Conservation (phyloP, 805 yeast genomes). For the Yueomyces sp. region DNA sequence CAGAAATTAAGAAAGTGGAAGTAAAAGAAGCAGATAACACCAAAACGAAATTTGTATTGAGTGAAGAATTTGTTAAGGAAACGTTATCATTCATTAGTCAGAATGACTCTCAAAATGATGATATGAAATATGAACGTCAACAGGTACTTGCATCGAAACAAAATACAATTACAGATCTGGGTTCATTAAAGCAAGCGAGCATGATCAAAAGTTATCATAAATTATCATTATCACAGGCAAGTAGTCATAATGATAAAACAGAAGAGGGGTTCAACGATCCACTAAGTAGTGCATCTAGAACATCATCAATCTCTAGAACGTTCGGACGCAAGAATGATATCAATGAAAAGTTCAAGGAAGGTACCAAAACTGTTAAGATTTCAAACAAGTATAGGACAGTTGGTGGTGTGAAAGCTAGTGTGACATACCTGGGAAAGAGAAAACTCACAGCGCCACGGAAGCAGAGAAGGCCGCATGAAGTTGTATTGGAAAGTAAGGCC, state of each 20-base stretch:
- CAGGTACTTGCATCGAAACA: constrained; percentile 15
- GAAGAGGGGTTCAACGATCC: constrained; percentile 1
- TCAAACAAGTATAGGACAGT: constrained; percentile 42
- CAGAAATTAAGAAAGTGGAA: constrained; percentile 9
- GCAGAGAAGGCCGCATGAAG: constrained; percentile 4
- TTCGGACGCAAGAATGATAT: constrained; percentile 29
- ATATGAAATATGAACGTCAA: constrained; percentile 22
- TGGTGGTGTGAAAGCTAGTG: constrained; percentile 42
- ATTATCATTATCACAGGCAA: constrained; percentile 17
- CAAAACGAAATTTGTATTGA: constrained; percentile 28
- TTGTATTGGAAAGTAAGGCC: constrained; percentile 8
- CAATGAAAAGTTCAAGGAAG: constrained; percentile 30
- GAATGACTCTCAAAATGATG: constrained; percentile 8
- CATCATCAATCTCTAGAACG: constrained; percentile 33
- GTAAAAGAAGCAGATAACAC: constrained; percentile 9
- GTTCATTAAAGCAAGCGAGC: constrained; percentile 33
- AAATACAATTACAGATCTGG: constrained; percentile 28
- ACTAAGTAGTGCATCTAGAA: constrained; percentile 18
- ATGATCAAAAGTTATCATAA: constrained; percentile 20
- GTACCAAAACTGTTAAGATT: constrained; percentile 34
- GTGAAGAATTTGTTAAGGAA: constrained; percentile 42
- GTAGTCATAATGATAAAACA: constrained; percentile 10
- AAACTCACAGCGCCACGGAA: constrained; percentile 18
- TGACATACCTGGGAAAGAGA: constrained; percentile 37
- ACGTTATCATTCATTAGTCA: constrained; percentile 39